Base-by-base conservation (phyloP, 208 protist species). In the Crithidia thermophila region DNA sequence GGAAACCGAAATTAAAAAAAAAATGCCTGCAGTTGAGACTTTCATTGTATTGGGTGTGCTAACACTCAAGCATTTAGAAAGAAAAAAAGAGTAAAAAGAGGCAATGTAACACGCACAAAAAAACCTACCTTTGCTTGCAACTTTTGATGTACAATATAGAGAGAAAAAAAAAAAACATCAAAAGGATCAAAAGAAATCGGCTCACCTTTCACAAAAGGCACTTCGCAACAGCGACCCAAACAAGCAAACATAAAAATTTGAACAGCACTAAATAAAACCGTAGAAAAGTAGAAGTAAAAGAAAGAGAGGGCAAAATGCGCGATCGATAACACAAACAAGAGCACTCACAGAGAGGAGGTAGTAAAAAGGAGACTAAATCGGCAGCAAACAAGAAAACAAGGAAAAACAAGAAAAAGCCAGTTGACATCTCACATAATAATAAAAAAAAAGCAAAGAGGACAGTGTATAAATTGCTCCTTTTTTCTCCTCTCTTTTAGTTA, bases 21-120 rank as follows among this genome's bases (percentile, higher is more conserved):
- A n/a, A n/a, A n/a, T n/a, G n/a, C n/a, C n/a, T n/a, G n/a, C n/a
- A n/a, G n/a, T n/a, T n/a, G n/a, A n/a, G n/a, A n/a, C n/a, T n/a
- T n/a, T n/a, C n/a, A n/a, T n/a, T n/a, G n/a, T n/a, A n/a, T n/a
- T n/a, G n/a, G n/a, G n/a, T n/a, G n/a, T n/a, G n/a, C n/a, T n/a
- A n/a, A n/a, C n/a, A n/a, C n/a, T n/a, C n/a, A n/a, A n/a, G n/a
- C n/a, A n/a, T n/a, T n/a, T n/a, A n/a, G n/a, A n/a, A n/a, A n/a
- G n/a, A 63, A 49, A 63, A 63, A 66, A 25, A 56, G 20, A 40
- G 47, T n/a, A 13, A 39, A 16, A 42, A 56, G n/a, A 5, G n/a
- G 47, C 37, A 40, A 3, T 27, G 25, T 30, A 58, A 13, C 9
- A 30, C 23, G 25, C 25, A 16, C n/a, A 37, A 39, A 11, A 16